Conservation (phyloP, 2,329 filamentous ascomycete species). For the Penicillium palitans region DNA sequence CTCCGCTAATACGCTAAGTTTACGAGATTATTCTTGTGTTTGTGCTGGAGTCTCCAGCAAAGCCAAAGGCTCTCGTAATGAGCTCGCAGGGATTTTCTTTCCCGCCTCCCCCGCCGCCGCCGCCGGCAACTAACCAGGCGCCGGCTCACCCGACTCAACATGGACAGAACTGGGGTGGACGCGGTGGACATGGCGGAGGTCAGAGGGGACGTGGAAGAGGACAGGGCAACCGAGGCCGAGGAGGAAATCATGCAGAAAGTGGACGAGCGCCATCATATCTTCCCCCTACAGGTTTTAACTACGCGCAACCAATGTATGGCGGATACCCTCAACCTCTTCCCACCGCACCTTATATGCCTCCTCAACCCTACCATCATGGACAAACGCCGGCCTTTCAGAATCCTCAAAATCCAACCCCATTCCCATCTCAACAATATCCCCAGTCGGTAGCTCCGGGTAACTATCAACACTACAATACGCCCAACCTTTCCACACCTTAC, state of each 20-base stretch:
- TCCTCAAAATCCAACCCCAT: conserved; percentile 23
- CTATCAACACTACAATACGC: conserved; percentile 32
- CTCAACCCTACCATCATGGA: conserved; percentile 29
- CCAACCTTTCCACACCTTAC: conserved; percentile 27
- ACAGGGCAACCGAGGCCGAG: conserved; percentile 33
- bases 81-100: conserved; percentile 48
- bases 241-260: conserved; percentile 20
- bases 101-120: conserved; percentile 47
- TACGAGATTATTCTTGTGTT: conserved; percentile 29
- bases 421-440: conserved; percentile 28
- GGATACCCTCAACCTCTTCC: conserved; percentile 31
- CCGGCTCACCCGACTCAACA: conserved; percentile 29
- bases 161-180: conserved; percentile 33
- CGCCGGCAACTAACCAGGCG: conserved; percentile 25
- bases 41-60: conserved; percentile 28
- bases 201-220: conserved; percentile 36
- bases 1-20: neutral
- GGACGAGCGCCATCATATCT: conserved; percentile 24
- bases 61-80: conserved; percentile 33
- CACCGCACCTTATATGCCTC: conserved; percentile 27
- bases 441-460: conserved; percentile 26
- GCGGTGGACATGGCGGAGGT: conserved; percentile 19
- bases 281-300: conserved; percentile 28
- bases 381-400: conserved; percentile 27
- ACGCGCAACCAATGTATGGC: conserved; percentile 33